These are phyloP conservation scores for Daldinia vernicosa DNA, from an alignment of 495 filamentous ascomycete species.

Conservation along the genomic window DNA sequence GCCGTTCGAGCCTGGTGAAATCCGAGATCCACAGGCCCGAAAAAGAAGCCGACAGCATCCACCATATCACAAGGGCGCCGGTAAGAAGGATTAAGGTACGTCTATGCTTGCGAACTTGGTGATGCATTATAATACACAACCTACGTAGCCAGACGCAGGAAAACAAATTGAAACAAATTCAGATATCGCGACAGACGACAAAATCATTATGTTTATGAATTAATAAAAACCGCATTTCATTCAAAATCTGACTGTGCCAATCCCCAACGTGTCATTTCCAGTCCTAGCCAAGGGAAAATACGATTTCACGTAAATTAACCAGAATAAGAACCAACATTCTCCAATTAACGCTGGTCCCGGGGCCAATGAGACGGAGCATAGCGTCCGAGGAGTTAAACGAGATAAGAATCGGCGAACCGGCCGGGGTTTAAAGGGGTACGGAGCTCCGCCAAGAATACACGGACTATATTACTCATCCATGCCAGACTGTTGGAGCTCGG, in stretches of 20 bases:
- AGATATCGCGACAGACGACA: neutral
- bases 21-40: constrained; percentile 29
- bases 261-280: constrained; percentile 3
- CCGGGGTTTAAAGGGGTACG: constrained; percentile 3
- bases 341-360: constrained; percentile 1
- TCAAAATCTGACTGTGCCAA: neutral
- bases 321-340: constrained; percentile 2
- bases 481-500: neutral
- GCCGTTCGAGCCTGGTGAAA: constrained; percentile 36
- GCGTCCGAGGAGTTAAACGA: constrained; percentile 2
- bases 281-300: neutral
- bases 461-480: neutral
- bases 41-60: constrained; percentile 28
- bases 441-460: neutral
- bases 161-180: neutral
- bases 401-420: constrained; percentile 2
- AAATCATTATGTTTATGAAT: neutral
- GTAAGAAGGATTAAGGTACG: constrained; percentile 18
- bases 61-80: constrained; percentile 34
- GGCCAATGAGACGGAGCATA: neutral
- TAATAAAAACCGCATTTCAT: neutral
- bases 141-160: neutral
- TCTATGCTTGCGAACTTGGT: constrained; percentile 11
- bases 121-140: constrained; percentile 9
- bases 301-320: neutral